A percentile compares a stretch with the other conserved stretches of the same genome.
These are phyloP conservation scores for Capsella rubella DNA, from an alignment of 441 rosid genomes.

Conservation along the genomic window DNA sequence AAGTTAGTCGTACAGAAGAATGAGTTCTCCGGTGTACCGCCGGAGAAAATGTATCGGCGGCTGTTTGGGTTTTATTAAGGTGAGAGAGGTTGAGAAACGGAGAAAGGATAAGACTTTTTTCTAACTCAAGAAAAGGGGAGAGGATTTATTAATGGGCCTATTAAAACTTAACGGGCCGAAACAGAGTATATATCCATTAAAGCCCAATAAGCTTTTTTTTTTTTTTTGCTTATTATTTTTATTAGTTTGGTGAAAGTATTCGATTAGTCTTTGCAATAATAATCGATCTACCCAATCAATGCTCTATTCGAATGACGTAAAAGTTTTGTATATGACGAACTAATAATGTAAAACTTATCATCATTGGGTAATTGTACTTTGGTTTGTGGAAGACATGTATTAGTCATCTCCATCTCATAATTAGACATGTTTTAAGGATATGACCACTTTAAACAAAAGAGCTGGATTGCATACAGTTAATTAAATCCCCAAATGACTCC, in stretches of 20 bases:
- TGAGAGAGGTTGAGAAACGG: background rate
- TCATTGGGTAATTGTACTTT: constrained; percentile 4
- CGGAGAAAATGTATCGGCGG: background rate
- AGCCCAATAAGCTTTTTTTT: background rate
- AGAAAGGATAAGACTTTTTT: constrained; percentile 4
- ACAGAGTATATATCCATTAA: background rate
- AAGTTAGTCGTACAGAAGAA: background rate
- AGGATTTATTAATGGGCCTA: background rate
- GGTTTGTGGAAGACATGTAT: background rate
- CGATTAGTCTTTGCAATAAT: background rate
- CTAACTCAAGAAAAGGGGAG: background rate
- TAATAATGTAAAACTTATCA: background rate
- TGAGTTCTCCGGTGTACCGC: background rate
- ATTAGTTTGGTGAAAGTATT: too few relatives aligned
- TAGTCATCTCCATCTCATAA: background rate
- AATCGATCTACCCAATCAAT: background rate
- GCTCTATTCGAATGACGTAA: background rate
- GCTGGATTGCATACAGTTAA: background rate
- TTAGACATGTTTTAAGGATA: constrained; percentile 1
- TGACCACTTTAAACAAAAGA: constrained; percentile 18
- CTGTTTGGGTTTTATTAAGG: background rate
- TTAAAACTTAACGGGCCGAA: background rate
- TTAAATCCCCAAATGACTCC: background rate
- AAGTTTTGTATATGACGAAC: background rate
- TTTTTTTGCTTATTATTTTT: too few relatives aligned